phyloP scores from a whole-genome alignment of 805 yeast species.

The Blastobotrys terrestris region DNA sequence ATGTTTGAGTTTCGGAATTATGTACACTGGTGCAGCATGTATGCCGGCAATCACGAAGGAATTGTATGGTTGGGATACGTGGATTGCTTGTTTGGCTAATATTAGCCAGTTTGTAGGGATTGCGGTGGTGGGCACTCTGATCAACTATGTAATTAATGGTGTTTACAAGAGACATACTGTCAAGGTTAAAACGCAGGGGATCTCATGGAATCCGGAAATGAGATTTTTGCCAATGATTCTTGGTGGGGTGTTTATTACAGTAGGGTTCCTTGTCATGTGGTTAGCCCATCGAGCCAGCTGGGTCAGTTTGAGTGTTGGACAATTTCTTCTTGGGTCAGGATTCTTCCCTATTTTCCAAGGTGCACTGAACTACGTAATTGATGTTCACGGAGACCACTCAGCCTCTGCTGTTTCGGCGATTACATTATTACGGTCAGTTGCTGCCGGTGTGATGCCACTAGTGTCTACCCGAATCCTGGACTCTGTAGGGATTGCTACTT shows the following conservation, averaged over 20 bases:
- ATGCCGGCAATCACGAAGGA: conserved; percentile 8
- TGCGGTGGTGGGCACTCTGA: conserved; percentile 8
- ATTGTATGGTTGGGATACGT: conserved; percentile 10
- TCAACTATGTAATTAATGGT: conserved; percentile 7
- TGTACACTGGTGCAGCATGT: conserved; percentile 13
- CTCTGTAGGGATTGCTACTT: not conserved
- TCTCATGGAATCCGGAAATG: conserved; percentile 13
- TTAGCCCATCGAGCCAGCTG: conserved; percentile 5
- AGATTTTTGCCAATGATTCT: conserved; percentile 13
- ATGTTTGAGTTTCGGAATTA: conserved; percentile 10
- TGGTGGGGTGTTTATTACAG: conserved; percentile 12
- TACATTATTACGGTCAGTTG: conserved; percentile 11
- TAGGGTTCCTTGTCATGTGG: conserved; percentile 12
- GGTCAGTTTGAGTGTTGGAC: conserved; percentile 3
- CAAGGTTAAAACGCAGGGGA: conserved; percentile 1
- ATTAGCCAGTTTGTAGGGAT: conserved; percentile 13
- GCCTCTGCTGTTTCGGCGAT: conserved; percentile 13
- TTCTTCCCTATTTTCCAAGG: conserved; percentile 14
- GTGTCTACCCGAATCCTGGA: not conserved
- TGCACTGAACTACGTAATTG: conserved; percentile 14
- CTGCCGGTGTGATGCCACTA: conserved; percentile 13
- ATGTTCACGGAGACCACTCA: conserved; percentile 12
- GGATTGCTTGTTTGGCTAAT: conserved; percentile 9
- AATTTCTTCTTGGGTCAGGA: conserved; percentile 10
- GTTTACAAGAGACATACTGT: conserved; percentile 8